Evolutionary conservation across 2,329 filamentous ascomycete species (phyloP).

Genomic region (Venturiaceae sp.): DNA sequence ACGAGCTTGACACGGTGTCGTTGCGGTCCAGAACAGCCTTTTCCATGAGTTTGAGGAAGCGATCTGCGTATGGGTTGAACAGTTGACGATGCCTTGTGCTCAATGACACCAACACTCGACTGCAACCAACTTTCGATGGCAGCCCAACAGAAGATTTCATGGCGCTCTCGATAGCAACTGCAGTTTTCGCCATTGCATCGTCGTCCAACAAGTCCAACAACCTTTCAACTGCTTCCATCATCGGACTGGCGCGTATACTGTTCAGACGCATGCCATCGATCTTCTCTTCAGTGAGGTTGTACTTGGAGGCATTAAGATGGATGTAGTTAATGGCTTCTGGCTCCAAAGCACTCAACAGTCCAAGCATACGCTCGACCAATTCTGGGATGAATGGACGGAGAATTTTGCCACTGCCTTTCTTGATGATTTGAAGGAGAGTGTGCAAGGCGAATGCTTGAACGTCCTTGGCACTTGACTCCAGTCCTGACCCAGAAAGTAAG

Average conservation of each 20-base stretch:
- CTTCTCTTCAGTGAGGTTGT: conserved; percentile 77
- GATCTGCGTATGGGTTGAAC: conserved; percentile 64
- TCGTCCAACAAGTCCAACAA: conserved; percentile 78
- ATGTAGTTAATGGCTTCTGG: conserved; percentile 85
- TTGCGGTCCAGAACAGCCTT: conserved; percentile 85
- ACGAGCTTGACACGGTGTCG: conserved; percentile 83
- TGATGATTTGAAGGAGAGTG: conserved; percentile 80
- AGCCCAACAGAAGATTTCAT: conserved; percentile 84
- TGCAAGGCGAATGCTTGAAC: conserved; percentile 71
- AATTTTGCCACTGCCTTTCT: conserved; percentile 68
- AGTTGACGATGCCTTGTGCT: conserved; percentile 69
- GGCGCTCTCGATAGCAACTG: conserved; percentile 62
- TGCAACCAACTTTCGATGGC: conserved; percentile 88
- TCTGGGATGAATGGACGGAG: conserved; percentile 72
- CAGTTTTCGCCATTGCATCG: conserved; percentile 56
- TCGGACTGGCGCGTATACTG: conserved; percentile 74
- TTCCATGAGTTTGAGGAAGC: conserved; percentile 67
- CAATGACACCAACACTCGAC: conserved; percentile 73
- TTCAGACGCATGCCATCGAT: conserved; percentile 81
- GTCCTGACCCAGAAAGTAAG: conserved; percentile 74
- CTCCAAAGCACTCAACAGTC: conserved; percentile 78
- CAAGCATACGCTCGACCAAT: conserved; percentile 72
- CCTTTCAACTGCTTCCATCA: conserved; percentile 86
- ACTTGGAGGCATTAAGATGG: conserved; percentile 75
- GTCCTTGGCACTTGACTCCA: conserved; percentile 82